These are phyloP conservation scores for Ganoderma resinaceum DNA, from an alignment of 1,284 basidiomycete species.

Conservation along the genomic window DNA sequence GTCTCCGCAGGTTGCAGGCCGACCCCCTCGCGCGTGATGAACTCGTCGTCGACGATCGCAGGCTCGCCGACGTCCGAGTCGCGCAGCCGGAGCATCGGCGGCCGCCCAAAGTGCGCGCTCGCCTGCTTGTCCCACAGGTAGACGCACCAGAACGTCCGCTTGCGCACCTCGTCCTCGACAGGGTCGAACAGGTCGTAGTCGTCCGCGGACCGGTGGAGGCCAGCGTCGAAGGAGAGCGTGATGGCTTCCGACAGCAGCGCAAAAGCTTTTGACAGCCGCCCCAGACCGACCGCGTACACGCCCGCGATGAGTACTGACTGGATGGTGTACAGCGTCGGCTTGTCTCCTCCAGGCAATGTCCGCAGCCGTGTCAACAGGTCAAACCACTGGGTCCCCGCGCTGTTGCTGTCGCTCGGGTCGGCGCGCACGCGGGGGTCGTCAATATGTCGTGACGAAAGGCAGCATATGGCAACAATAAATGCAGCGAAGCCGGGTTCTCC, in stretches of 20 bases:
- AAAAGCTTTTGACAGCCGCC: slow-evolving; percentile 87
- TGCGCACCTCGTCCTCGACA: slow-evolving; percentile 87
- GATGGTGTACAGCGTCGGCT: slow-evolving; percentile 88
- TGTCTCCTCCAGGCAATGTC: slow-evolving; percentile 86
- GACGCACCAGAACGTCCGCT: slow-evolving; percentile 93
- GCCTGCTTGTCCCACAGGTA: slow-evolving; percentile 95
- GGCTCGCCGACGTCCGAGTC: slow-evolving; percentile 91
- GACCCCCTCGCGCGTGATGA: slow-evolving; percentile 76
- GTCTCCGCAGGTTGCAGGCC: slow-evolving; percentile 72
- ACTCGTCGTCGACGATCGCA: slow-evolving; percentile 86
- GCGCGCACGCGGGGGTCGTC: slow-evolving; percentile 88
- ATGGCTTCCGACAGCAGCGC: slow-evolving; percentile 84
- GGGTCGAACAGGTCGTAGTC: slow-evolving; percentile 89
- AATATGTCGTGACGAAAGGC: slow-evolving; percentile 87
- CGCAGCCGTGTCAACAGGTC: slow-evolving; percentile 85
- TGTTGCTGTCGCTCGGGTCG: slow-evolving; percentile 79
- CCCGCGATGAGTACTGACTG: slow-evolving; percentile 88
- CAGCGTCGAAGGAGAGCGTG: slow-evolving; percentile 85
- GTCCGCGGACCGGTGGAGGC: slow-evolving; percentile 85
- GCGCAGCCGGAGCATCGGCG: slow-evolving; percentile 81
- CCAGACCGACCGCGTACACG: slow-evolving; percentile 87
- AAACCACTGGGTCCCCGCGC: slow-evolving; percentile 91
- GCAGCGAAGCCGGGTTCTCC: slow-evolving; percentile 91
- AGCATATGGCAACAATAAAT: slow-evolving; percentile 90
- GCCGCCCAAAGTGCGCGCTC: slow-evolving; percentile 84